A percentile compares a stretch with the other conserved stretches of the same genome.
These are phyloP conservation scores for Backusella liffmaniae DNA, from an alignment of 192 early-diverging fungal genomes.

Conservation along the genomic window DNA sequence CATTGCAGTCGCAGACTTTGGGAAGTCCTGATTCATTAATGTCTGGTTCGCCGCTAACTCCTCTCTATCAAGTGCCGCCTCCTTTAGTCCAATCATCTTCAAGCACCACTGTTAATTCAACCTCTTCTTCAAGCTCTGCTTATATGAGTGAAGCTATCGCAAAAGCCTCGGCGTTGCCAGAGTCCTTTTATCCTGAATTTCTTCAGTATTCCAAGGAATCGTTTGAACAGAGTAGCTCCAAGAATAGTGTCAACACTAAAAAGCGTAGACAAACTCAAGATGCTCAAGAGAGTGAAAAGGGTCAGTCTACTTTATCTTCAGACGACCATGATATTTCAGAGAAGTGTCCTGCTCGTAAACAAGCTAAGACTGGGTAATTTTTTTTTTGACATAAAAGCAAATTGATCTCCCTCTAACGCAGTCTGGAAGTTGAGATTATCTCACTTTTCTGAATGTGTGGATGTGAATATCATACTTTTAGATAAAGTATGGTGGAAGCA, in stretches of 20 bases:
- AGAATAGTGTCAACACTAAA: neutral
- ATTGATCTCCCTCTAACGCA: neutral
- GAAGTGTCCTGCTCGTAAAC: neutral
- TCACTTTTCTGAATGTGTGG: neutral
- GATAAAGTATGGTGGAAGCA: neutral
- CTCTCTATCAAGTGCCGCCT: slow-evolving; percentile 24
- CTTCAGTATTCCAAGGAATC: slow-evolving; percentile 41
- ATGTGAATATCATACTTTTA: neutral
- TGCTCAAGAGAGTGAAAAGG: neutral
- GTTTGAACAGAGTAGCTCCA: slow-evolving; percentile 34
- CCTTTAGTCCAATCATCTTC: slow-evolving; percentile 22
- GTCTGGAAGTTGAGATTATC: neutral
- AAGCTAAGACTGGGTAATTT: neutral
- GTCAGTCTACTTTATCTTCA: neutral
- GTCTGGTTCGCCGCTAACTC: slow-evolving; percentile 15
- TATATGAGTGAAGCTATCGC: slow-evolving; percentile 37
- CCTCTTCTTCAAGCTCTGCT: slow-evolving; percentile 19
- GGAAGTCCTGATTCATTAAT: slow-evolving; percentile 28
- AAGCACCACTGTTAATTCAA: slow-evolving; percentile 22
- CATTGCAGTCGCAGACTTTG: slow-evolving; percentile 8
- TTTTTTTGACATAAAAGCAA: neutral
- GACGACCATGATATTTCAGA: slow-evolving; percentile 8
- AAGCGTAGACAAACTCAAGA: neutral
- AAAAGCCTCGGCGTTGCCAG: slow-evolving; percentile 39
- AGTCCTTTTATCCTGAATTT: slow-evolving; percentile 41